Base-by-base conservation (phyloP, 169 alveolate genomes). In the Babesia divergens region DNA sequence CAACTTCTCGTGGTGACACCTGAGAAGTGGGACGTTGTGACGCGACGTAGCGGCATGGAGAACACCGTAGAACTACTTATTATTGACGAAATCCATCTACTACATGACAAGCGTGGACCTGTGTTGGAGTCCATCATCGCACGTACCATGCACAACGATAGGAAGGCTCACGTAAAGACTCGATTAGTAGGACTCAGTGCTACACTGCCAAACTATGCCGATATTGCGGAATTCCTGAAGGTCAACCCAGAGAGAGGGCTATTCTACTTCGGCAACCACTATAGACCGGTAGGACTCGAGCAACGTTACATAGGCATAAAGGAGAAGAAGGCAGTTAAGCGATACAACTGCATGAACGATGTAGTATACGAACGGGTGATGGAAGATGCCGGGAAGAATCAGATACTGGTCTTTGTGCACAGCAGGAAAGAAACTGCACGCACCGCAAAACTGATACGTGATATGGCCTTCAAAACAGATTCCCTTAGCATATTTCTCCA, bases 1-100 rank as follows among this genome's bases (percentile, higher is more conserved):
- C 98, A 98, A 66, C 90, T 98, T 43, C 95, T 98, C 37, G 98
- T 98, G 11, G 96, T 99, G 42, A 98, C 99, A 14, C 99, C 99
- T 0, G 99, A 98, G 31, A 98, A 98, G 86, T 98, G 99, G 99
- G 99, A 98, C 89, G 96, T 98, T 37, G 93, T 98, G 43, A 98
- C 99, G 32, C 88, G 99, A 59, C 96, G 96, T 74, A 90, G 97
- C 46, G 98, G 98, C 20, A 99, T 97, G 71, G 94, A 95, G 74
- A 90, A 94, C 82, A 34, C 90, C 82, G 40, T 95, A 74, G 90
- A 97, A 60, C 91, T 98, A 44, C 91, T 98, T 37, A 98, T 98
- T 75, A 94, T 98, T 71, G 99, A 98, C 83, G 99, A 98, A 89
- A 93, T 98, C 37, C 99, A 98, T 86, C 89, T 98, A 82, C 93